Evolutionary conservation across 371 early-diverging fungal species (phyloP).

Genomic region (Lichtheimia corymbifera): DNA sequence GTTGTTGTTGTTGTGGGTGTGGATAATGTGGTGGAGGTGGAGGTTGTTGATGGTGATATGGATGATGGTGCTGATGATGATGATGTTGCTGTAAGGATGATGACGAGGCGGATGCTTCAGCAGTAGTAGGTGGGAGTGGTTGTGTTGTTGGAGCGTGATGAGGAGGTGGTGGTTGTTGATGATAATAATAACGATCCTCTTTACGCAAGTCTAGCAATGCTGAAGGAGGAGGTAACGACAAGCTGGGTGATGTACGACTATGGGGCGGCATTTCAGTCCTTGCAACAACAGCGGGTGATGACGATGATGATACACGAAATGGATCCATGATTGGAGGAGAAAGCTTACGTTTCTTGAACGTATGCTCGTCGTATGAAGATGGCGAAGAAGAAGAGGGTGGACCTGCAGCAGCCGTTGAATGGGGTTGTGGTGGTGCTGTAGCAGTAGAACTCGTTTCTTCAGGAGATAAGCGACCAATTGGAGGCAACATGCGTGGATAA

Average conservation of each 20-base stretch:
- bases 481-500: conserved; percentile 14
- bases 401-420: background rate
- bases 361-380: conserved; percentile 8
- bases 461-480: conserved; percentile 12
- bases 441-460: conserved; percentile 3
- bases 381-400: conserved; percentile 10
- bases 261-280: conserved; percentile 7
- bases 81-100: conserved; percentile 5
- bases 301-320: conserved; percentile 3
- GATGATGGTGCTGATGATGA: conserved; percentile 8
- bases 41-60: background rate
- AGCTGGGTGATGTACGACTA: conserved; percentile 14
- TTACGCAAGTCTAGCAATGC: conserved; percentile 19
- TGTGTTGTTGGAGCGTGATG: background rate
- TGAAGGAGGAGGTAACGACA: conserved; percentile 22
- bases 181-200: background rate
- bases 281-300: background rate
- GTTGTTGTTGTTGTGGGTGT: conserved; percentile 4
- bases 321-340: conserved; percentile 6
- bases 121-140: background rate
- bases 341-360: conserved; percentile 16
- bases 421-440: background rate
- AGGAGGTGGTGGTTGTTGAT: background rate
- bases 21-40: background rate
- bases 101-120: background rate